These are phyloP conservation scores for Diversispora eburnea DNA, from an alignment of 192 early-diverging fungal genomes.

Conservation along the genomic window DNA sequence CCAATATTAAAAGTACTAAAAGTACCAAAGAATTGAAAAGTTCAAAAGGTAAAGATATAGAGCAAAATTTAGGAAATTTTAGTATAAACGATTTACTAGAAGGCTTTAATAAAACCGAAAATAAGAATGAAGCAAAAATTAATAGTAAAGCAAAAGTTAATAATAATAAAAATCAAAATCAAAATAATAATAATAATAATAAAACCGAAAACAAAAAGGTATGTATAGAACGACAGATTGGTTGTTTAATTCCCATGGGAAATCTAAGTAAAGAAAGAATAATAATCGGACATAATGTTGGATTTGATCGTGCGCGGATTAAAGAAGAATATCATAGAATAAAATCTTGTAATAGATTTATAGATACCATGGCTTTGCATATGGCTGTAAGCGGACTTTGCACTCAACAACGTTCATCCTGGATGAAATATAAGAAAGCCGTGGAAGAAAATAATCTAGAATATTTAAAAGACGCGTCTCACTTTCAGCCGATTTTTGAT, in stretches of 20 bases:
- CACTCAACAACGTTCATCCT: slow-evolving; percentile 78
- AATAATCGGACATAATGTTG: slow-evolving; percentile 89
- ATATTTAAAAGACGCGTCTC: slow-evolving; percentile 46
- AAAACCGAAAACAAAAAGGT: no score
- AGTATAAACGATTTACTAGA: no score
- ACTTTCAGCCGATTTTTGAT: slow-evolving; percentile 57
- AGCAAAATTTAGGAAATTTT: not conserved
- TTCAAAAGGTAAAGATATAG: not conserved
- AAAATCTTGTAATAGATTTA: slow-evolving; percentile 55
- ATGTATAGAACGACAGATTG: slow-evolving; percentile 28
- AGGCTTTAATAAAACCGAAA: not conserved
- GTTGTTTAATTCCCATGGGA: slow-evolving; percentile 68
- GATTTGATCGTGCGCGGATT: slow-evolving; percentile 86
- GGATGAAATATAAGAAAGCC: slow-evolving; percentile 68
- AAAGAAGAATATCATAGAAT: slow-evolving; percentile 77
- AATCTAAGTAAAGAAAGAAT: slow-evolving; percentile 42
- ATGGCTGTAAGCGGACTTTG: slow-evolving; percentile 85
- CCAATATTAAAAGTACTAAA: not conserved
- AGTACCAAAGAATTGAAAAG: no score
- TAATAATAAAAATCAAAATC: no score
- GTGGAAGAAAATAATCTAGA: slow-evolving; percentile 42
- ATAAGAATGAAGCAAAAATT: slow-evolving; percentile 34
- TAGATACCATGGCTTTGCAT: slow-evolving; percentile 96
- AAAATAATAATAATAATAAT: no score
- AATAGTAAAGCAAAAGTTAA: not conserved